A percentile compares a stretch with the other conserved stretches of the same genome.
phyloP scores from a whole-genome alignment of 1,284 basidiomycete species.

The Melampsora occidentalis region DNA sequence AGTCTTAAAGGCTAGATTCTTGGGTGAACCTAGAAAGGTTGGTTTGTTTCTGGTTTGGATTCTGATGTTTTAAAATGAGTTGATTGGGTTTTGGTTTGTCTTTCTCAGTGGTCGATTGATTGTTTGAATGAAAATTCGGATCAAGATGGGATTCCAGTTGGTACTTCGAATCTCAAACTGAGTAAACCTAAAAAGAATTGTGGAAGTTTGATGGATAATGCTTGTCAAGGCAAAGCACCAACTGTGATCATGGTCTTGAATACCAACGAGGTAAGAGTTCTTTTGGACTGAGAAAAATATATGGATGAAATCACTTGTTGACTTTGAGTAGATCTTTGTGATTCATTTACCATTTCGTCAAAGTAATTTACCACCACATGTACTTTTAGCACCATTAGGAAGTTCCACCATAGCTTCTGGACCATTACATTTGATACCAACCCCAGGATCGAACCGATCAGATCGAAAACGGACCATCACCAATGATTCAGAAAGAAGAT shows the following conservation, averaged over 20 bases:
- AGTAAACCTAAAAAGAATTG: not conserved
- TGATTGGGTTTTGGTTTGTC: too few relatives aligned
- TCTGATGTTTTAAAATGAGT: too few relatives aligned
- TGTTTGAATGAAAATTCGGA: too few relatives aligned
- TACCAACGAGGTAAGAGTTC: not conserved
- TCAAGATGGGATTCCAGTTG: too few relatives aligned
- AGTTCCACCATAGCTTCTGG: not conserved
- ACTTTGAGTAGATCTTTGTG: constrained; percentile 8
- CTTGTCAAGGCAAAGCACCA: not conserved
- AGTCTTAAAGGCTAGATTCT: not conserved
- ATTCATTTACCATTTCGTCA: constrained; percentile 18
- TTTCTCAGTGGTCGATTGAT: too few relatives aligned
- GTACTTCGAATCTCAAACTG: not conserved
- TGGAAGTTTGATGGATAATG: not conserved
- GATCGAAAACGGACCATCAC: too few relatives aligned
- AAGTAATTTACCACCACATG: constrained; percentile 19
- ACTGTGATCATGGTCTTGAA: constrained; percentile 21
- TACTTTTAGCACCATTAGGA: constrained; percentile 9
- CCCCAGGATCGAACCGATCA: not conserved
- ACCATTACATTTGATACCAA: not conserved
- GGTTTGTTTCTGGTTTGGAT: not conserved
- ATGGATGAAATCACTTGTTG: too few relatives aligned
- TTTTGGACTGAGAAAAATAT: too few relatives aligned
- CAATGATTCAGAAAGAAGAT: too few relatives aligned
- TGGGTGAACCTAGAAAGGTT: not conserved